phyloP scores from a whole-genome alignment of 805 yeast species.

The Saccharomyces cerevisiae region DNA sequence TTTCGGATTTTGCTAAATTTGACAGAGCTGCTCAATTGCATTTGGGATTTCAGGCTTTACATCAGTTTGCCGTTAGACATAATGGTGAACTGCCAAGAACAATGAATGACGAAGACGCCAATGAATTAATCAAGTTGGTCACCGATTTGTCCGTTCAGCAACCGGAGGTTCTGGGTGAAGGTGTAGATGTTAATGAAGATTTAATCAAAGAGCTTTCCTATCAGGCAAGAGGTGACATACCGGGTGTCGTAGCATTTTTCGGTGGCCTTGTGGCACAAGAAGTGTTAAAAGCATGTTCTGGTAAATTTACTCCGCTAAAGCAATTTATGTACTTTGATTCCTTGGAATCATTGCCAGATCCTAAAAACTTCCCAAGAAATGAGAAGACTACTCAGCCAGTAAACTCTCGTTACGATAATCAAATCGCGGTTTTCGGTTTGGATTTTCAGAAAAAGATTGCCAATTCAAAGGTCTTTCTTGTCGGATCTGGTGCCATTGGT shows the following conservation, averaged over 20 bases:
- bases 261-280: constrained; percentile 97
- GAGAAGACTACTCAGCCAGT: constrained; percentile 67
- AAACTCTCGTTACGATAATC: constrained; percentile 84
- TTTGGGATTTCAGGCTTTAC: constrained; percentile 83
- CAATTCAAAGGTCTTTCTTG: constrained; percentile 77
- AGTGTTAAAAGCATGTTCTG: constrained; percentile 88
- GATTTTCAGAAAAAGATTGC: constrained; percentile 65
- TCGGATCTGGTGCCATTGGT: constrained; percentile 97
- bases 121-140: constrained; percentile 52
- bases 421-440: constrained; percentile 87
- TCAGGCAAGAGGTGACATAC: constrained; percentile 88
- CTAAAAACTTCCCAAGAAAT: constrained; percentile 48
- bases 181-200: constrained; percentile 47
- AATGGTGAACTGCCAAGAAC: constrained; percentile 69
- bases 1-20: constrained; percentile 88
- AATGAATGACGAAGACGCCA: constrained; percentile 64
- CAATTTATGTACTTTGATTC: constrained; percentile 94
- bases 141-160: constrained; percentile 48
- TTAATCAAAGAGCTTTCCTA: constrained; percentile 64
- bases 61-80: constrained; percentile 58
- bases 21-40: constrained; percentile 89
- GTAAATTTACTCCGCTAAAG: constrained; percentile 87
- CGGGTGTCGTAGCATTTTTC: constrained; percentile 78
- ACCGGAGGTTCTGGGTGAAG: constrained; percentile 47
- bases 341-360: constrained; percentile 75